phyloP scores from a whole-genome alignment of 305 asterid genomes.

The Euphrasia arctica region DNA sequence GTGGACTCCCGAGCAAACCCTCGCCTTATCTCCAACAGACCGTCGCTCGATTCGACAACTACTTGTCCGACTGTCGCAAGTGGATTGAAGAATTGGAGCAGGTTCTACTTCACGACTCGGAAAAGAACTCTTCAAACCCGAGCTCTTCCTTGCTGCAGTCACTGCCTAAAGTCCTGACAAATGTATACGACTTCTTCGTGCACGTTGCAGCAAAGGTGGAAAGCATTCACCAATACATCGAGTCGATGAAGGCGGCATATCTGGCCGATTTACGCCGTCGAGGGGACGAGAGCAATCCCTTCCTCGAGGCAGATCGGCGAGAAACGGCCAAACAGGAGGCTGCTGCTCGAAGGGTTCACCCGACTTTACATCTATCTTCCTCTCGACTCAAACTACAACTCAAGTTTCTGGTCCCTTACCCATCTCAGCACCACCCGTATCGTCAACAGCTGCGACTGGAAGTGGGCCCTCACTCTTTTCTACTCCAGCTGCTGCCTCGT shows the following conservation, averaged over 20 bases:
- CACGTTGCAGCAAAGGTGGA: slow-evolving; percentile 98
- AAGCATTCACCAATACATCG: slow-evolving; percentile 91
- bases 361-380: slow-evolving; percentile 81
- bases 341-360: slow-evolving; percentile 95
- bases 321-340: slow-evolving; percentile 94
- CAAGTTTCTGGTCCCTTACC: slow-evolving; percentile 50
- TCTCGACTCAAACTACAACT: slow-evolving; percentile 52
- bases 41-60: slow-evolving; percentile 84
- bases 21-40: slow-evolving; percentile 89
- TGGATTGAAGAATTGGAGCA: slow-evolving; percentile 97
- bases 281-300: slow-evolving; percentile 80
- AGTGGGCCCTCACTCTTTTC: slow-evolving; percentile 62
- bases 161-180: slow-evolving; percentile 81
- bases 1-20: slow-evolving; percentile 89
- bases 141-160: slow-evolving; percentile 77
- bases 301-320: slow-evolving; percentile 93
- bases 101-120: slow-evolving; percentile 62
- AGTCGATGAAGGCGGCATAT: slow-evolving; percentile 93
- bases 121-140: slow-evolving; percentile 49
- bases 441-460: slow-evolving; percentile 55
- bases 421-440: slow-evolving; percentile 54
- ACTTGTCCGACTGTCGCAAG: slow-evolving; percentile 77
- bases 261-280: slow-evolving; percentile 86
- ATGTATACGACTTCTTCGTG: slow-evolving; percentile 87
- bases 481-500: slow-evolving; percentile 45